phyloP scores from a whole-genome alignment of 768 basidiomycete species.

The Russula emetica region DNA sequence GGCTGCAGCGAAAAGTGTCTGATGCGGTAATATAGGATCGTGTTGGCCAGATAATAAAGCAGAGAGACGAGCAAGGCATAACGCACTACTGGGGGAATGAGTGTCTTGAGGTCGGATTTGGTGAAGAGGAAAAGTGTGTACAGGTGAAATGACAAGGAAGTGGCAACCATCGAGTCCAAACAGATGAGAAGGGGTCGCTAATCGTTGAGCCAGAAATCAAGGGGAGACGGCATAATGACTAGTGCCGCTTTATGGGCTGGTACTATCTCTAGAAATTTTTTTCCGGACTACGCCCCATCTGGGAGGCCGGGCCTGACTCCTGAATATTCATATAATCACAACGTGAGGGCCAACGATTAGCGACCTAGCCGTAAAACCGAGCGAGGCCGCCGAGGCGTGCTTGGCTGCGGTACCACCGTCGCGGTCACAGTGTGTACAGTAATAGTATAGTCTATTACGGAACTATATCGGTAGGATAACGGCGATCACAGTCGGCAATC shows the following conservation, averaged over 20 bases:
- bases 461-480: background rate
- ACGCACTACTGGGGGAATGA: constrained; percentile 31
- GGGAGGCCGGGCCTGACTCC: too few relatives aligned
- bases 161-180: constrained; percentile 1
- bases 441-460: too few relatives aligned
- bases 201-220: background rate
- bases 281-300: too few relatives aligned
- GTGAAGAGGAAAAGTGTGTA: constrained; percentile 32
- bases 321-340: too few relatives aligned
- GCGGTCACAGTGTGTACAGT: too few relatives aligned
- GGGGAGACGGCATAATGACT: too few relatives aligned
- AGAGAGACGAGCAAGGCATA: background rate
- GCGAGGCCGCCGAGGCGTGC: too few relatives aligned
- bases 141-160: background rate
- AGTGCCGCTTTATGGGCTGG: too few relatives aligned
- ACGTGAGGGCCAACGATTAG: background rate
- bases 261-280: too few relatives aligned
- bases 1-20: constrained; percentile 26
- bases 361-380: too few relatives aligned
- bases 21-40: background rate
- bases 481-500: background rate
- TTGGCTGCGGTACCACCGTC: too few relatives aligned
- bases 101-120: constrained; percentile 30
- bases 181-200: background rate
- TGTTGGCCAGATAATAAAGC: background rate